Percentiles rank a stretch among this genome's conserved stretches.
Evolutionary conservation across 192 early-diverging fungal genomes (phyloP).

Genomic region (Lobosporangium transversale): DNA sequence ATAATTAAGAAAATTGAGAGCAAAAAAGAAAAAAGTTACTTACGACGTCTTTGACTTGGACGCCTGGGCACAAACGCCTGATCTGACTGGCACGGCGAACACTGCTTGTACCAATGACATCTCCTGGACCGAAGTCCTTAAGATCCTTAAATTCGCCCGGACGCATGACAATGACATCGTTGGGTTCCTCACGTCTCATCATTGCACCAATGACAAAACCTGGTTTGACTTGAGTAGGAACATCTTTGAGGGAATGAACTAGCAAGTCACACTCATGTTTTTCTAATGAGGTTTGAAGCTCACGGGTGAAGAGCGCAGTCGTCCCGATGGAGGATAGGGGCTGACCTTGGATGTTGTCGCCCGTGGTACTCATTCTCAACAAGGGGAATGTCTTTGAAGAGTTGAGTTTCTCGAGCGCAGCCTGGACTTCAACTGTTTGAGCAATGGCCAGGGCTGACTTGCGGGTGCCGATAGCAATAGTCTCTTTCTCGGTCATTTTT

Average conservation of each 20-base stretch:
- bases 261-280: constrained; percentile 79
- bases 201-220: constrained; percentile 88
- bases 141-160: constrained; percentile 55
- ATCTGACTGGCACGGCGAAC: constrained; percentile 91
- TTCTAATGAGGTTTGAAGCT: constrained; percentile 83
- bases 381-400: constrained; percentile 61
- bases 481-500: constrained; percentile 26
- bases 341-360: constrained; percentile 85
- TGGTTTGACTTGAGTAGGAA: constrained; percentile 85
- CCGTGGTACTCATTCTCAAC: constrained; percentile 72
- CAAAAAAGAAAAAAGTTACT: constrained; percentile 15
- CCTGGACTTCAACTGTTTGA: constrained; percentile 80
- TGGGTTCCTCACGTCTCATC: constrained; percentile 87
- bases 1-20: too few species aligned
- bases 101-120: constrained; percentile 89
- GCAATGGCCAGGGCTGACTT: constrained; percentile 90
- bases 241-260: constrained; percentile 95
- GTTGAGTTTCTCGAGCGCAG: constrained; percentile 58
- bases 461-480: constrained; percentile 76
- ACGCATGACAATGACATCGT: constrained; percentile 88
- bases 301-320: constrained; percentile 91
- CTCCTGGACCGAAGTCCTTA: constrained; percentile 73
- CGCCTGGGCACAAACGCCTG: constrained; percentile 75
- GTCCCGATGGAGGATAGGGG: constrained; percentile 92
- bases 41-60: constrained; percentile 84